Base-by-base conservation (phyloP, 106 monocot genomes). In the Platanthera guangdongensis region DNA sequence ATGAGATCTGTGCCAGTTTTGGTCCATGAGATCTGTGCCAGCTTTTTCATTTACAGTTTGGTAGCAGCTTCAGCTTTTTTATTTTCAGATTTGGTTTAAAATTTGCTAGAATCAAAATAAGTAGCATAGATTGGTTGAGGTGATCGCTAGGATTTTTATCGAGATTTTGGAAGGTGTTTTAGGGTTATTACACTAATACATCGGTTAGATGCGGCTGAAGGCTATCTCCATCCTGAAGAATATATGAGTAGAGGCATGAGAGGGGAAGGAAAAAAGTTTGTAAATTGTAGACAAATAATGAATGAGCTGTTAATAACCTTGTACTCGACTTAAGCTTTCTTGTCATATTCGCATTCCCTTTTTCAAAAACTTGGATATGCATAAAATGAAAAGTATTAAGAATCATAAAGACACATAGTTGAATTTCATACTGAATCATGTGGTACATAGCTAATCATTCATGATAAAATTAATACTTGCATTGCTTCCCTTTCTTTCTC, bases 301-400 rank as follows among this genome's bases (percentile, higher is more conserved):
- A n/a, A 9, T 72, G n/a, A 72, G 51, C 72, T 47, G 55, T 28
- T 65, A 65, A 4, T 74, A 57, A 94, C 94, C 89, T 79, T 81
- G 76, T 92, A 95, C 65, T 83, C 81, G 9, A 95, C 80, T 12
- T 65, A 76, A 25, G 85, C 74, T 68, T 95, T 92, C 77, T 81
- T 78, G 76, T 95, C 95, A 74, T 95, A 95, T 71, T 95, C 95
- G 22, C 92, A 92, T 85, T 95, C 95, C 78, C 95, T 87, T 79
- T 81, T 92, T 89, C 79, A 95, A 68, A 85, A 88, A 95, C 95
- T 95, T 85, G 71, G 82, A 73, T 25, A 32, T 73, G 10, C 52
- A 13, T 39, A 4, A 50, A 57, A 68, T 16, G 30, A 0, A 78
- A 47, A 62, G 25, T 52, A 15, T 9, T 50, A 4, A 9, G 1